Conservation (phyloP, 2,329 filamentous ascomycete genomes). For the Aspergillus caelatus region DNA sequence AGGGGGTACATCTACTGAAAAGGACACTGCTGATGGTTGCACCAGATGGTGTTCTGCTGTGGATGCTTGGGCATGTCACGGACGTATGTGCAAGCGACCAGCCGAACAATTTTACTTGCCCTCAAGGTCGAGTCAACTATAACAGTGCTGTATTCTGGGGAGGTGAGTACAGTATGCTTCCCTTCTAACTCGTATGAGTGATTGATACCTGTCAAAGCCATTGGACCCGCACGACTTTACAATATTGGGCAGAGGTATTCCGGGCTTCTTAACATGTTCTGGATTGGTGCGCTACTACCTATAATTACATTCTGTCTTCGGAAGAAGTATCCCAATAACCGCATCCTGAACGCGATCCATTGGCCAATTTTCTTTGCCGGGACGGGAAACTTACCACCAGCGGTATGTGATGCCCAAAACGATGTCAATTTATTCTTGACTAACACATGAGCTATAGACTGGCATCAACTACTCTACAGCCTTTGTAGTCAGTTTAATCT, state of each 20-base stretch:
- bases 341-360: constrained; percentile 23
- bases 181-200: not conserved
- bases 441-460: constrained; percentile 12
- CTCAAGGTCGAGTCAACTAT: constrained; percentile 48
- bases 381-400: constrained; percentile 30
- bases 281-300: constrained; percentile 49
- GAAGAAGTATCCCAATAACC: constrained; percentile 59
- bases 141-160: constrained; percentile 53
- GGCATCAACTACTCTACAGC: constrained; percentile 29
- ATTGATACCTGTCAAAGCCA: constrained; percentile 23
- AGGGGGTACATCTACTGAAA: constrained; percentile 31
- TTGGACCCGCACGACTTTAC: constrained; percentile 53
- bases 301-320: constrained; percentile 56
- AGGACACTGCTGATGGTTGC: constrained; percentile 39
- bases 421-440: not conserved
- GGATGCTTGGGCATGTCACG: constrained; percentile 39
- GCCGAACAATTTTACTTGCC: constrained; percentile 51
- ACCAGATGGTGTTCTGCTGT: constrained; percentile 33
- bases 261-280: constrained; percentile 52
- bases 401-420: constrained; percentile 8
- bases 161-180: constrained; percentile 12
- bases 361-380: constrained; percentile 30
- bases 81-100: constrained; percentile 45
- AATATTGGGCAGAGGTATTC: constrained; percentile 50
- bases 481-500: constrained; percentile 34